phyloP scores from a whole-genome alignment of 2,329 filamentous ascomycete genomes.

The Pyrenochaeta sp. region DNA sequence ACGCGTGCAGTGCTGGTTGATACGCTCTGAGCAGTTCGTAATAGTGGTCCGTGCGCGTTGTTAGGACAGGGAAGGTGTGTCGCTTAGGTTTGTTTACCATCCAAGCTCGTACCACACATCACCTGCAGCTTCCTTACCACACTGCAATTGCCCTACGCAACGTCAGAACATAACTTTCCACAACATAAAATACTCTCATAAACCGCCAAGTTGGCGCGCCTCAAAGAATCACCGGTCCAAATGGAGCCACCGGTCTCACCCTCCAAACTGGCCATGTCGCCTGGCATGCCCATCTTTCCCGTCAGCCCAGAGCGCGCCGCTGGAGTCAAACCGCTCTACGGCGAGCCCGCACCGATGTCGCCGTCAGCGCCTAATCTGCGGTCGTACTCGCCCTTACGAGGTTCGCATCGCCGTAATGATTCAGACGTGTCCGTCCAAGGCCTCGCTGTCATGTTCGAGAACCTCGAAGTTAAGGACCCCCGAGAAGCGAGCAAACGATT shows the following conservation, averaged over 20 bases:
- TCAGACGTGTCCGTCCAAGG: conserved; percentile 51
- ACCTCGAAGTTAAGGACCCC: conserved; percentile 64
- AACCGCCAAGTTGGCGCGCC: conserved; percentile 48
- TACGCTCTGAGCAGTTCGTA: conserved; percentile 7
- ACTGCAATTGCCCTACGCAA: conserved; percentile 11
- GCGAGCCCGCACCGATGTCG: conserved; percentile 13
- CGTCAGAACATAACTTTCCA: conserved; percentile 10
- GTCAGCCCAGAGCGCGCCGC: conserved; percentile 72
- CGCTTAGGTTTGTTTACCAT: conserved; percentile 39
- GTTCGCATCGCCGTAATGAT: conserved; percentile 44
- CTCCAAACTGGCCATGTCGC: conserved; percentile 63
- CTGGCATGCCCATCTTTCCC: conserved; percentile 66
- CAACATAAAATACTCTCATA: conserved; percentile 12
- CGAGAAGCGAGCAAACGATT: conserved; percentile 55
- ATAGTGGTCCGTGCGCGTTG: conserved; percentile 32
- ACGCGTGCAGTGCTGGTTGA: neutral
- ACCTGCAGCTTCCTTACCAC: conserved; percentile 19
- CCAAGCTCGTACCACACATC: conserved; percentile 27
- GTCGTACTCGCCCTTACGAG: conserved; percentile 29
- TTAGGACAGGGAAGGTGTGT: conserved; percentile 31
- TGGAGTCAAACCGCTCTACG: conserved; percentile 46
- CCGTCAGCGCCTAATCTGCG: conserved; percentile 10
- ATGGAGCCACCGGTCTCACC: conserved; percentile 47
- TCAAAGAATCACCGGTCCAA: conserved; percentile 46
- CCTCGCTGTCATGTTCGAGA: conserved; percentile 76